These are phyloP conservation scores for Trametes cubensis DNA, from an alignment of 768 basidiomycete species.

Conservation along the genomic window DNA sequence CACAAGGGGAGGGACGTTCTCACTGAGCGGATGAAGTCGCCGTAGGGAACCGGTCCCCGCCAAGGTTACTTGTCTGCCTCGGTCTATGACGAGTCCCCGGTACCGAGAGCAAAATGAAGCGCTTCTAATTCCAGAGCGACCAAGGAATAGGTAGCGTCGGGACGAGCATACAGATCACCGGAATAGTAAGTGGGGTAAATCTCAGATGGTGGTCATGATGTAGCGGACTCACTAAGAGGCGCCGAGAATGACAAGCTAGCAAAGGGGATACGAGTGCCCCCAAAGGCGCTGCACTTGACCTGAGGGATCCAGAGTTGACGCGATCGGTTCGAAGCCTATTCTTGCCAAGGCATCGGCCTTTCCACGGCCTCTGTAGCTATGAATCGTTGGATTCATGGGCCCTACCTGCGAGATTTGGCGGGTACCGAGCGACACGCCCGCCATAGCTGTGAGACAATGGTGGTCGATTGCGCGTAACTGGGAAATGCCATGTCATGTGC, in stretches of 20 bases:
- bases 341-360: not conserved
- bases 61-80: not conserved
- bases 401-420: not conserved
- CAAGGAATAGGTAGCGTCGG: not conserved
- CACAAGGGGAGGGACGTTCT: constrained; percentile 17
- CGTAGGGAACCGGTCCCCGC: constrained; percentile 2
- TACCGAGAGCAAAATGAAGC: constrained; percentile 15
- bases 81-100: constrained; percentile 12
- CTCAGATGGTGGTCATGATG: not conserved
- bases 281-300: not conserved
- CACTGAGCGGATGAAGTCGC: constrained; percentile 12
- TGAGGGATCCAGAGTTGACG: not conserved
- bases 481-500: constrained; percentile 8
- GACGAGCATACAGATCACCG: not conserved
- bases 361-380: constrained; percentile 1
- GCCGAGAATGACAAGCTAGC: not conserved
- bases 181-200: constrained; percentile 1
- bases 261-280: not conserved
- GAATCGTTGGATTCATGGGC: not conserved
- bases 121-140: constrained; percentile 13
- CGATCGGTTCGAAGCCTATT: constrained; percentile 7
- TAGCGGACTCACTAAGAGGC: not conserved
- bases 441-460: not conserved
- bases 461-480: not conserved
- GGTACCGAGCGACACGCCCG: not conserved